Evolutionary conservation across 306 rosid genomes (phyloP), one percentile per base, ranked within the genome.

Genomic region (Crataegus laevigata): DNA sequence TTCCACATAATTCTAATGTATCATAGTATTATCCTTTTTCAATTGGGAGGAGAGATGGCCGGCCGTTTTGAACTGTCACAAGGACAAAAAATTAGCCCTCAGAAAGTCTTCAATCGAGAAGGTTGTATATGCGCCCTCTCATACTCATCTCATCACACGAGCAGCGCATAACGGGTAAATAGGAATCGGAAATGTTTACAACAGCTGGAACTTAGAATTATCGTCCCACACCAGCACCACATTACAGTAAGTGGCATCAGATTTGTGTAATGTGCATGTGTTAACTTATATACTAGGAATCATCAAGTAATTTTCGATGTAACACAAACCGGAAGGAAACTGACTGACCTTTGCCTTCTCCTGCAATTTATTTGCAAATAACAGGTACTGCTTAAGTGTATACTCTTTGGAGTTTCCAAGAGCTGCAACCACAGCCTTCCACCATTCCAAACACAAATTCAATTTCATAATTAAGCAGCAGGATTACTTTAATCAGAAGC

Each of bases 331-430:
- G 3, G 43, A 6, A 25, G 36, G 42, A 59, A 38, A 3, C 36
- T 52, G n/a, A 75, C 83, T 55, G 57, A 91, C 98, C 98, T 87
- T 84, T 8, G 98, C 91, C 79, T 94, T 94, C 15, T 73, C 32
- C 79, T 87, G 93, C 29, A 91, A 72, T 73, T 87, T 90, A 57
- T 80, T 52, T 1, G 79, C 87, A 6, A 91, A 91, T 36, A 66
- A n/a, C 36, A 94, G 76, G 79, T 91, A 91, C 81, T 88, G 98
- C 93, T 94, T 94, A 28, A 89, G 92, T 5, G 96, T 69, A 74
- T 91, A 90, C 80, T 94, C 96, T 76, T 90, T 90, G 17, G 96
- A 90, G 80, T 78, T 88, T 4, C 98, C 96, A 52, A 94, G 85
- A 77, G 91, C 86, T 26, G 93, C 91, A 74, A 63, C 91, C 96